These are phyloP conservation scores for Podospora pseudocomata DNA, from an alignment of 495 filamentous ascomycete genomes.

Conservation along the genomic window DNA sequence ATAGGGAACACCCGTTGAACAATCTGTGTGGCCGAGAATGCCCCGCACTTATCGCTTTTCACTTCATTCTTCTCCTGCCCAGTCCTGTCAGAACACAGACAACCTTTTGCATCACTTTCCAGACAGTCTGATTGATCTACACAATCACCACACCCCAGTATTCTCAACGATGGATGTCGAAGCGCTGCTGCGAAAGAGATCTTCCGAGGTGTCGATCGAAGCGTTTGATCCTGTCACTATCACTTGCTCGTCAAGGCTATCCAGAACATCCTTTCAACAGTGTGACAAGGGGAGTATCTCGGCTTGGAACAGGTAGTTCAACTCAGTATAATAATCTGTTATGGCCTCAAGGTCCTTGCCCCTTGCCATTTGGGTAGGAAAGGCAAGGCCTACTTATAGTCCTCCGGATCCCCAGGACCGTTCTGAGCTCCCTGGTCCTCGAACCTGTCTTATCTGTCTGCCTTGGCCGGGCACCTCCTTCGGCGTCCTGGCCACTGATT, in stretches of 20 bases:
- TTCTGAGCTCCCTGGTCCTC: too few species aligned
- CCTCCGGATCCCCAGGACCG: too few species aligned
- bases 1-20: not conserved
- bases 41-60: not conserved
- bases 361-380: too few species aligned
- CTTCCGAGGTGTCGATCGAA: not conserved
- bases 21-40: not conserved
- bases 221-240: not conserved
- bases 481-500: too few species aligned
- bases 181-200: not conserved
- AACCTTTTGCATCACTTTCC: not conserved
- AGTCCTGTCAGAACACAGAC: not conserved
- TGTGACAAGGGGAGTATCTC: too few species aligned
- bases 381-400: too few species aligned
- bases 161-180: not conserved
- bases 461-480: too few species aligned
- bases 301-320: too few species aligned
- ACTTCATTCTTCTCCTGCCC: not conserved
- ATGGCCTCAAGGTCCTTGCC: too few species aligned
- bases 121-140: not conserved
- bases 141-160: not conserved
- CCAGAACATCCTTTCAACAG: slow-evolving; percentile 7
- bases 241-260: not conserved
- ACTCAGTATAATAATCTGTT: too few species aligned
- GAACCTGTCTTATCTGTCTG: too few species aligned